Evolutionary conservation across 768 basidiomycete species (phyloP).

Genomic region (Hygrophorus russula): DNA sequence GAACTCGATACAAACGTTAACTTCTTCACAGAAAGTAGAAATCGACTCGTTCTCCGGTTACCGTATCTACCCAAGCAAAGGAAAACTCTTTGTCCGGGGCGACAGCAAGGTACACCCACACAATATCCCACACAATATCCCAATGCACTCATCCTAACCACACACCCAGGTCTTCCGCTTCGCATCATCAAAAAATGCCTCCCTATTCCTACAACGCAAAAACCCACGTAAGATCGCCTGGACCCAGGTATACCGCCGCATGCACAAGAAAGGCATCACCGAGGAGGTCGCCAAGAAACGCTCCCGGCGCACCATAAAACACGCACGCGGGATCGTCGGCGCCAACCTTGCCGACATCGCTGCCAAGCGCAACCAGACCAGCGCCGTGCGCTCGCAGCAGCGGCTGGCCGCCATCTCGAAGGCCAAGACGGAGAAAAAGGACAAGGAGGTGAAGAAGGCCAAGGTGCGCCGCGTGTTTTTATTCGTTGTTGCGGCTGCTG

Average conservation of each 20-base stretch:
- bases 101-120: slow-evolving; percentile 79
- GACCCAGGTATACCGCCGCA: slow-evolving; percentile 87
- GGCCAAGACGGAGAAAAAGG: slow-evolving; percentile 96
- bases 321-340: slow-evolving; percentile 96
- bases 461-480: slow-evolving; percentile 39
- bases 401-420: slow-evolving; percentile 82
- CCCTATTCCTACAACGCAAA: slow-evolving; percentile 98
- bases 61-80: slow-evolving; percentile 98
- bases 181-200: slow-evolving; percentile 83
- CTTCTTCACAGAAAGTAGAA: slow-evolving; percentile 86
- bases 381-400: slow-evolving; percentile 70
- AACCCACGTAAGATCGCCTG: slow-evolving; percentile 99
- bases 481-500: slow-evolving; percentile 1
- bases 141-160: neutral
- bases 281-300: slow-evolving; percentile 99
- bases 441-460: slow-evolving; percentile 84
- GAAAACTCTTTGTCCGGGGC: slow-evolving; percentile 89
- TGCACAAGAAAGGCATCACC: slow-evolving; percentile 99
- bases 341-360: slow-evolving; percentile 87
- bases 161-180: slow-evolving; percentile 83
- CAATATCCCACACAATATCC: neutral
- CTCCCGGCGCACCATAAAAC: slow-evolving; percentile 91
- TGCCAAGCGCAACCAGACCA: slow-evolving; percentile 87
- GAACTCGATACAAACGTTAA: no score
- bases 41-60: slow-evolving; percentile 96